Conservation (phyloP, 1,284 basidiomycete species). For the Ganoderma multipileum region DNA sequence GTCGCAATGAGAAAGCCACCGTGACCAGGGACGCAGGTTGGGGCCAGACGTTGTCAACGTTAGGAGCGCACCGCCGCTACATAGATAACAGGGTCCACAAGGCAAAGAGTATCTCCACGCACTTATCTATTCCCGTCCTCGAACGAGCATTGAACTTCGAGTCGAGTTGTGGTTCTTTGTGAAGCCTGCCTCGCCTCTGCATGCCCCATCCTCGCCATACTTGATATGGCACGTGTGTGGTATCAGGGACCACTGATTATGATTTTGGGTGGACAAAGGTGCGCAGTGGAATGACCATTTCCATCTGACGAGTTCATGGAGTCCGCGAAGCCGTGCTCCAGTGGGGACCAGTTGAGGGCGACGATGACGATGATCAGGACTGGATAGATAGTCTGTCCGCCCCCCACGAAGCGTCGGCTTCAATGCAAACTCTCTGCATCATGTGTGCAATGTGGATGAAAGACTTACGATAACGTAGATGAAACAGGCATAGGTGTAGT, state of each 20-base stretch:
- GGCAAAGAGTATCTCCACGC: no score
- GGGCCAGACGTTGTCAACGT: no score
- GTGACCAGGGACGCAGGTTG: no score
- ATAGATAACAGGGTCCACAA: no score
- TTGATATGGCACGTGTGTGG: neutral
- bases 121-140: no score
- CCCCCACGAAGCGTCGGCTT: neutral
- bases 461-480: neutral
- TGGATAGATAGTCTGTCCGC: neutral
- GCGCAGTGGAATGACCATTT: neutral
- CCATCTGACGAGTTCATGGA: neutral
- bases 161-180: no score
- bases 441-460: neutral
- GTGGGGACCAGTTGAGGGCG: constrained; percentile 3
- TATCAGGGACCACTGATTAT: neutral
- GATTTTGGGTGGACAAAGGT: neutral
- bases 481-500: neutral
- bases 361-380: constrained; percentile 5
- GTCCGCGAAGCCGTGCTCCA: neutral
- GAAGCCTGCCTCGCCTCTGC: no score
- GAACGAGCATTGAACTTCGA: no score
- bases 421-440: no score
- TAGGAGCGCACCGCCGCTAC: no score
- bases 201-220: neutral
- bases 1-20: no score